Base-by-base conservation (phyloP, 192 early-diverging fungal species). In the Mortierella hygrophila region DNA sequence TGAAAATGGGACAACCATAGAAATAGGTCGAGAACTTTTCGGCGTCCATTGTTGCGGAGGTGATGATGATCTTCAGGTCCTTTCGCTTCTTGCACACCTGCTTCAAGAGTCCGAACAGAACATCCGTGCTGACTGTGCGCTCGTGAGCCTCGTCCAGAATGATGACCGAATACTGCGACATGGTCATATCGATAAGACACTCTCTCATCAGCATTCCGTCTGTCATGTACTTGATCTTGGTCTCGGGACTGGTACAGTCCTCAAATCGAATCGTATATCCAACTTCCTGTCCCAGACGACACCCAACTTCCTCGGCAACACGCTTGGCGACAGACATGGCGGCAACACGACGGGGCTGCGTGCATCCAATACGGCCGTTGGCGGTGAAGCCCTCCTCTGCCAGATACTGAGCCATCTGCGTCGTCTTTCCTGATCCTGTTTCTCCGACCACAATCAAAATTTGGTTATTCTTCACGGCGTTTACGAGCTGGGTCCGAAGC, bases 61-160 rank as follows among this genome's bases (percentile, higher is more conserved):
- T 99, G 75, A 99, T 95, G 75, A 99, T 97, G 60, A 99, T 89
- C 89, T 97, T 97, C 68, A 99, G 79, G 82, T 99, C 98, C n/a
- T 93, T 94, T 32, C 98, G 88, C 20, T 88, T 88, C 47, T 93
- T 94, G 20, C 93, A 91, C 10, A 97, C 93, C 68, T 94, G 94
- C 84, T 97, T 98, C 82, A 99, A 90, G 76, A 99, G 83, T 16
- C 98, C 98, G 85, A 99, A 95, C 29, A 99, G 87, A 13, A 99
- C 97, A 90, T 99, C 99, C 5, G 99, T 99, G 80, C 92, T 92
- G 21, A 99, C 94, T 4, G 98, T 98, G 72, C 99, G 93, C 90
- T 99, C 99, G 93, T 99, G 99, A 26, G 99, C 99, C 85, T 99
- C 99, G 82, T 99, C 99, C 85, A 99, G 92, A 81, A 99, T 95